Evolutionary conservation across 257 asterid genomes (phyloP).

Genomic region (Mentha longifolia): DNA sequence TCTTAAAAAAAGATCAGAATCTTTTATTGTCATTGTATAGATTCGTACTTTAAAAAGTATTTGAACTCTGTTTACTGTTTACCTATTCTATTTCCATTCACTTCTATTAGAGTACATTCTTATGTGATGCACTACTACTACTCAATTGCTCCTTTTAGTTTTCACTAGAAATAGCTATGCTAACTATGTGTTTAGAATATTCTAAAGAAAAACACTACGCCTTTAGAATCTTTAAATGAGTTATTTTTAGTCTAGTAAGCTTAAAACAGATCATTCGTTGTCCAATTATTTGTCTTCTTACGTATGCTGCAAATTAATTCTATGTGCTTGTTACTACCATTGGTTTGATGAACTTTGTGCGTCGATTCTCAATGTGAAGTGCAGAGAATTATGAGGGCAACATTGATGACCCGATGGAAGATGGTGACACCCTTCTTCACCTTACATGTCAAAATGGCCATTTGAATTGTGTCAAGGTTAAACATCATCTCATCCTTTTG

Average conservation of each 20-base stretch:
- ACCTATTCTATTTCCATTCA: background rate
- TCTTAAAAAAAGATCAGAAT: background rate
- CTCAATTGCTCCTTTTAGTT: conserved; percentile 3
- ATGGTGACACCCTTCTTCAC: conserved; percentile 95
- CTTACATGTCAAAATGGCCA: conserved; percentile 89
- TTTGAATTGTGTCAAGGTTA: conserved; percentile 75
- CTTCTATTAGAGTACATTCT: conserved; percentile 1
- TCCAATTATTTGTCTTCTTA: background rate
- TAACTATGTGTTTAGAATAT: background rate
- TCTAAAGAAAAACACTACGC: too few relatives aligned
- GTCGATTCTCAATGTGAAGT: conserved; percentile 12
- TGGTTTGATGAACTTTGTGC: background rate
- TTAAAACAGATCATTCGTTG: background rate
- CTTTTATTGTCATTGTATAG: background rate
- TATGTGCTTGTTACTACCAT: background rate
- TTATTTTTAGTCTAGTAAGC: background rate
- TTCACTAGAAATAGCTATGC: background rate
- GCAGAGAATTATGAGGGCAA: conserved; percentile 65
- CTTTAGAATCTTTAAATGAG: too few relatives aligned
- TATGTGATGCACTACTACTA: too few relatives aligned
- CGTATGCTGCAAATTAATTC: background rate
- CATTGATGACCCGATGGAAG: conserved; percentile 81
- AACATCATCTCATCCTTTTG: conserved; percentile 5
- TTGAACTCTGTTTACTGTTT: background rate
- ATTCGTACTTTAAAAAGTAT: background rate